Conservation (phyloP, 371 early-diverging fungal species). For the Saksenaea vasiformis region DNA sequence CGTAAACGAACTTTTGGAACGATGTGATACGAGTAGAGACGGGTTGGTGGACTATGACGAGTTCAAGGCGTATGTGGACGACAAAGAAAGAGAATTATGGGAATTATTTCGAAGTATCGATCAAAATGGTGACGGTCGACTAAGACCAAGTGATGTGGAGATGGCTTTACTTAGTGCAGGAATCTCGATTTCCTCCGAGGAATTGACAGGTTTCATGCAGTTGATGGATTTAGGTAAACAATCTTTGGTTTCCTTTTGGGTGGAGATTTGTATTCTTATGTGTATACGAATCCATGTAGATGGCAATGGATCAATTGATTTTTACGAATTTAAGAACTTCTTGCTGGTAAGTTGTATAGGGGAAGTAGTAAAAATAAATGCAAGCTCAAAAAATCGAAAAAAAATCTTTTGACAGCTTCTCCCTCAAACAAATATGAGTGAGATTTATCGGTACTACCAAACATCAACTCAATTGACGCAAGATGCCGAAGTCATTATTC, state of each 20-base stretch:
- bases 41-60: conserved; percentile 63
- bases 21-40: conserved; percentile 56
- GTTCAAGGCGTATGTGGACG: conserved; percentile 63
- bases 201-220: conserved; percentile 58
- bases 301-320: conserved; percentile 67
- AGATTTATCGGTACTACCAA: conserved; percentile 69
- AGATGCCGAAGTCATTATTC: conserved; percentile 69
- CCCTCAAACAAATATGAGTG: conserved; percentile 47
- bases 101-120: conserved; percentile 65
- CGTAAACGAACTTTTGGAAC: conserved; percentile 53
- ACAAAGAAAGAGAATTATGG: conserved; percentile 65
- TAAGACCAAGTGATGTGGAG: conserved; percentile 56
- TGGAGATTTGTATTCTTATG: background rate
- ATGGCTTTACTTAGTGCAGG: conserved; percentile 55
- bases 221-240: conserved; percentile 56
- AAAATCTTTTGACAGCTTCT: conserved; percentile 14
- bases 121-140: conserved; percentile 54
- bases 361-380: background rate
- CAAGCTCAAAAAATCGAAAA: too few species aligned
- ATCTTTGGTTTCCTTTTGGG: background rate
- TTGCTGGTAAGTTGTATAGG: conserved; percentile 49
- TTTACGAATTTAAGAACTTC: conserved; percentile 72
- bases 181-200: conserved; percentile 59
- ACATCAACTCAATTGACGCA: conserved; percentile 63
- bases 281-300: conserved; percentile 19